phyloP scores from a whole-genome alignment of 1,284 basidiomycete genomes.

The Naganishia albida region DNA sequence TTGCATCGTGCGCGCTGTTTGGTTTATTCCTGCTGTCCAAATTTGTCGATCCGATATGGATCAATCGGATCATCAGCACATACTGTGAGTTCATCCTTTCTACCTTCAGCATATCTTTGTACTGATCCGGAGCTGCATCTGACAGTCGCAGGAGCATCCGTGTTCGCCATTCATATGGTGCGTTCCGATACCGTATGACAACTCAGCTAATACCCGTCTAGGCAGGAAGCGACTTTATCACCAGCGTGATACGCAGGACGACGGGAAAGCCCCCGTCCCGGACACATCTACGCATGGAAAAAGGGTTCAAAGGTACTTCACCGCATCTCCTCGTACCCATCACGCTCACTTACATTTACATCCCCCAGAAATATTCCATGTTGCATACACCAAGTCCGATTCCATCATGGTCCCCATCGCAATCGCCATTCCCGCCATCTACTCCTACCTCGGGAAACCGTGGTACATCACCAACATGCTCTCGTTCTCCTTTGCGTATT shows the following conservation, averaged over 20 bases:
- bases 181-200: conserved; percentile 29
- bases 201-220: conserved; percentile 26
- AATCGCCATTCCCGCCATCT: conserved; percentile 67
- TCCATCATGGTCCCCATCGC: conserved; percentile 67
- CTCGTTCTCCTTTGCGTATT: conserved; percentile 79
- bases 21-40: conserved; percentile 51
- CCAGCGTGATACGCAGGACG: conserved; percentile 35
- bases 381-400: conserved; percentile 56
- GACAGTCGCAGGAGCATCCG: conserved; percentile 45
- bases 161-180: conserved; percentile 51
- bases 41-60: conserved; percentile 77
- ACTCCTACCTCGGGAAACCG: conserved; percentile 65
- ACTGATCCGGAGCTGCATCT: neutral
- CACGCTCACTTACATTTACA: conserved; percentile 1
- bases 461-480: conserved; percentile 77
- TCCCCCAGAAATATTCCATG: conserved; percentile 46
- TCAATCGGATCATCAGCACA: conserved; percentile 61
- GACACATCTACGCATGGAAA: conserved; percentile 50
- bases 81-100: conserved; percentile 64
- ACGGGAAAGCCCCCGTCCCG: conserved; percentile 35
- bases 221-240: conserved; percentile 45
- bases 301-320: conserved; percentile 48
- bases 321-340: neutral
- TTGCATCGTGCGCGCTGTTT: conserved; percentile 49
- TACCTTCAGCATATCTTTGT: too few relatives aligned